phyloP scores from a whole-genome alignment of 768 basidiomycete species.

The Naganishia friedmannii region DNA sequence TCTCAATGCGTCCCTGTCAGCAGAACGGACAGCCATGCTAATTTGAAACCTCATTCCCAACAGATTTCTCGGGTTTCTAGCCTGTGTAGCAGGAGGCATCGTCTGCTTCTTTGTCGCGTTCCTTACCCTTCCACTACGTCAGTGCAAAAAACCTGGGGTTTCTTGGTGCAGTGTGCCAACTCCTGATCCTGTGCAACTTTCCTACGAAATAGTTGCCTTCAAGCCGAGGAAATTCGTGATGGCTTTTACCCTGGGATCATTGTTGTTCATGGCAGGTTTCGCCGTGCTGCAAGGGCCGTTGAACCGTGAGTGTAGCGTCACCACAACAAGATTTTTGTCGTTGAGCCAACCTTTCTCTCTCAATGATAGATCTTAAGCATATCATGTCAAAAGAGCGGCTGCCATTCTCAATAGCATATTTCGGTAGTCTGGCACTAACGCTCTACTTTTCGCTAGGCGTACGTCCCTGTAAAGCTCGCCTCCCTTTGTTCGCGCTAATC shows the following conservation, averaged over 20 bases:
- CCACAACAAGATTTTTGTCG: background rate
- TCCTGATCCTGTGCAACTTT: background rate
- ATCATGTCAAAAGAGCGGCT: constrained; percentile 70
- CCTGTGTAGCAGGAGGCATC: constrained; percentile 80
- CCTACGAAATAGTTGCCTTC: constrained; percentile 53
- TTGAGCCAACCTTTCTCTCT: background rate
- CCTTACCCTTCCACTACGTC: constrained; percentile 35
- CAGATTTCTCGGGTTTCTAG: constrained; percentile 85
- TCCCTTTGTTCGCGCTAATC: background rate
- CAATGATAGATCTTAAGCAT: constrained; percentile 67
- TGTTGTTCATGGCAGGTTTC: constrained; percentile 93
- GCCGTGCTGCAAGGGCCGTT: constrained; percentile 66
- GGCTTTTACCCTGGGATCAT: constrained; percentile 81
- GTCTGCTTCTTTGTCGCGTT: constrained; percentile 93
- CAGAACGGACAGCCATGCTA: background rate
- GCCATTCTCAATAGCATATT: constrained; percentile 79
- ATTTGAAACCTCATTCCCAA: background rate
- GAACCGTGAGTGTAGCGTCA: constrained; percentile 58
- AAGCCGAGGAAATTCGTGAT: constrained; percentile 89
- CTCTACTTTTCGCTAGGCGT: constrained; percentile 90
- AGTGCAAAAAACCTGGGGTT: constrained; percentile 12
- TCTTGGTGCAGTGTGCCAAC: background rate
- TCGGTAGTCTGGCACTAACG: constrained; percentile 76
- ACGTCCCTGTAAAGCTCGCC: constrained; percentile 45
- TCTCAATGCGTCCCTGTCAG: background rate